These are phyloP conservation scores for Aspergillus ostianus DNA, from an alignment of 495 filamentous ascomycete genomes.

Conservation along the genomic window DNA sequence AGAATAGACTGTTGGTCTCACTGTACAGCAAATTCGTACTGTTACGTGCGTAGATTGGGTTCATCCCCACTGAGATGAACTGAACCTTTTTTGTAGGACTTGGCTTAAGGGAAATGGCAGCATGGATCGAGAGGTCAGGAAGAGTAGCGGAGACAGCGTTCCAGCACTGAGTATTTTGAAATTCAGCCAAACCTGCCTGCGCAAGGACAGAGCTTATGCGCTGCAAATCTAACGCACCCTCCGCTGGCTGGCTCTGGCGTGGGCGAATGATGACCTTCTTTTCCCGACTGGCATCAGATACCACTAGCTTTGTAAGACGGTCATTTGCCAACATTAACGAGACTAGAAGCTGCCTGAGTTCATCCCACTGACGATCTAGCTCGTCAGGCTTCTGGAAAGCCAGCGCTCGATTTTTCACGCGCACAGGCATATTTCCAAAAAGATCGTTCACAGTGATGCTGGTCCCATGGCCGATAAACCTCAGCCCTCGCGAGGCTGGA, in stretches of 20 bases:
- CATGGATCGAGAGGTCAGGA: conserved; percentile 56
- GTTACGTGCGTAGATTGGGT: conserved; percentile 50
- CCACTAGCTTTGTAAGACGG: conserved; percentile 31
- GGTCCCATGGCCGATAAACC: conserved; percentile 66
- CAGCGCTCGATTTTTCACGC: conserved; percentile 76
- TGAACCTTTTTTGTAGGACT: conserved; percentile 69
- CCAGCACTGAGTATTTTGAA: conserved; percentile 55
- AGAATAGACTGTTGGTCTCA: conserved; percentile 76
- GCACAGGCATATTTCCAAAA: conserved; percentile 94
- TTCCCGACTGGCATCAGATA: conserved; percentile 31
- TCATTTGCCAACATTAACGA: conserved; percentile 63
- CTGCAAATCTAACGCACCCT: conserved; percentile 24
- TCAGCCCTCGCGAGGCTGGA: conserved; percentile 56
- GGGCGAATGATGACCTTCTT: conserved; percentile 34
- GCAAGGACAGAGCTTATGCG: conserved; percentile 56
- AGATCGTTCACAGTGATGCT: conserved; percentile 78
- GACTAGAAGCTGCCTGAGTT: conserved; percentile 56
- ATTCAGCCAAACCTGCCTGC: conserved; percentile 61
- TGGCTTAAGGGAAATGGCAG: conserved; percentile 68
- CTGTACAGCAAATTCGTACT: conserved; percentile 69
- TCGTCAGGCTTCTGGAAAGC: conserved; percentile 48
- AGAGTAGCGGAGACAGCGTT: conserved; percentile 64
- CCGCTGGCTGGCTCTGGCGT: not conserved
- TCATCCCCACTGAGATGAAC: conserved; percentile 73
- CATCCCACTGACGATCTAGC: conserved; percentile 68